phyloP scores from a whole-genome alignment of 1,284 basidiomycete genomes.

The Cutaneotrichosporon dermatis region DNA sequence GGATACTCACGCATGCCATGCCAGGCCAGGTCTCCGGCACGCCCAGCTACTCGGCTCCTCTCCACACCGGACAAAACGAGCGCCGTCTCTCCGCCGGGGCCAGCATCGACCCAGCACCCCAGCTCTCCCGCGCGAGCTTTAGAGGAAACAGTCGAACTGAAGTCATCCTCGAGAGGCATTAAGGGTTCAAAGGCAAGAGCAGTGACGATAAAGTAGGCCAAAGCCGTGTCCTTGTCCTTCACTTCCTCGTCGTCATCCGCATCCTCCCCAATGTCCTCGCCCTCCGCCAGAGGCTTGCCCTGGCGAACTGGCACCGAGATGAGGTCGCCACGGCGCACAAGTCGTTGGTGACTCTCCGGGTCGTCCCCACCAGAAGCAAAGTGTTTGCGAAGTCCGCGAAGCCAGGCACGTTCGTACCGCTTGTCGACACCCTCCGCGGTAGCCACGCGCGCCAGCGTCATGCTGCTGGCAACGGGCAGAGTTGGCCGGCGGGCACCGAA shows the following conservation, averaged over 20 bases:
- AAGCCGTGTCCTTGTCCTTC: constrained; percentile 38
- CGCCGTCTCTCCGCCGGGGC: constrained; percentile 58
- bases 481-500: constrained; percentile 53
- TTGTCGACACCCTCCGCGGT: constrained; percentile 73
- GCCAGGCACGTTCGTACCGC: constrained; percentile 65
- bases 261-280: constrained; percentile 41
- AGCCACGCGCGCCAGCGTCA: constrained; percentile 78
- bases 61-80: constrained; percentile 54
- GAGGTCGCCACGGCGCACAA: constrained; percentile 76
- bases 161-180: constrained; percentile 45
- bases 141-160: constrained; percentile 47
- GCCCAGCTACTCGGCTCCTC: constrained; percentile 21
- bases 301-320: constrained; percentile 67
- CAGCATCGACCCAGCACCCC: constrained; percentile 79
- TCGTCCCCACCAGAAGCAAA: constrained; percentile 54
- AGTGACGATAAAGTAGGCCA: constrained; percentile 74
- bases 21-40: constrained; percentile 31
- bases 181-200: constrained; percentile 63
- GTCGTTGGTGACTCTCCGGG: constrained; percentile 43
- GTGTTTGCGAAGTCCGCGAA: constrained; percentile 63
- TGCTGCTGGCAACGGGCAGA: constrained; percentile 65
- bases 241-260: constrained; percentile 36
- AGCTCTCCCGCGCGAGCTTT: constrained; percentile 59
- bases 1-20: constrained; percentile 13
- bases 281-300: constrained; percentile 49